Base-by-base conservation (phyloP, 2,329 filamentous ascomycete genomes). In the Alternaria tenuissima region DNA sequence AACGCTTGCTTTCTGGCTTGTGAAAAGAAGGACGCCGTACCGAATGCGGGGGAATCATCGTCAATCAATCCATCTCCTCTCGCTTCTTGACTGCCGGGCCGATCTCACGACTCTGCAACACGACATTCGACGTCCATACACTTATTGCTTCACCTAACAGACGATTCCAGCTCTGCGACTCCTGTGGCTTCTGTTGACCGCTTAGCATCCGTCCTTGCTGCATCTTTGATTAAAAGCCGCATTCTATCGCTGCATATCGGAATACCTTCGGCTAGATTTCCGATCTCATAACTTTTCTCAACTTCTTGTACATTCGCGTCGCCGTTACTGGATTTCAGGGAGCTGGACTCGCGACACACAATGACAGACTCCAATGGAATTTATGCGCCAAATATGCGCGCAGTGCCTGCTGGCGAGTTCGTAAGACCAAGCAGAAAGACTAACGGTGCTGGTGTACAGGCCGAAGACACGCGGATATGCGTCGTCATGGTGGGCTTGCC, bases 401-500 rank as follows among this genome's bases (percentile, higher is more conserved):
- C 71, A 52, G 76, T 79, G 61, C 77, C 77, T 54, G 71, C 73
- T 32, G 81, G 80, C 68, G 80, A 82, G 51, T 79, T 82, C 59
- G 77, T 82, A 66, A 75, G 74, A 62, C 81, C 81, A 56, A 74
- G 73, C 66, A 76, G 75, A 70, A 81, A 76, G 71, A 81, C 82
- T 82, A 85, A 84, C 78, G 89, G 90, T 68, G 82, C 87, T 72
- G 91, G 90, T 74, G 86, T 94, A 67, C 91, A 96, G 92, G 92
- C 91, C 72, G 94, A 98, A 84, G 93, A 97, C 80, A 94, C 92
- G 62, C 92, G 92, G 79, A 96, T 99, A 83, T 98, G 94, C 80
- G 94, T 99, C 66, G 93, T 99, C 73, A 98, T 99, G 95, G 95
- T 99, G 62, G 95, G 95, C 68, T 85, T 99, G 77, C 95, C 95